These are phyloP conservation scores for Houttuynia cordata DNA, from an alignment of 164 flowering plant species.

Conservation along the genomic window DNA sequence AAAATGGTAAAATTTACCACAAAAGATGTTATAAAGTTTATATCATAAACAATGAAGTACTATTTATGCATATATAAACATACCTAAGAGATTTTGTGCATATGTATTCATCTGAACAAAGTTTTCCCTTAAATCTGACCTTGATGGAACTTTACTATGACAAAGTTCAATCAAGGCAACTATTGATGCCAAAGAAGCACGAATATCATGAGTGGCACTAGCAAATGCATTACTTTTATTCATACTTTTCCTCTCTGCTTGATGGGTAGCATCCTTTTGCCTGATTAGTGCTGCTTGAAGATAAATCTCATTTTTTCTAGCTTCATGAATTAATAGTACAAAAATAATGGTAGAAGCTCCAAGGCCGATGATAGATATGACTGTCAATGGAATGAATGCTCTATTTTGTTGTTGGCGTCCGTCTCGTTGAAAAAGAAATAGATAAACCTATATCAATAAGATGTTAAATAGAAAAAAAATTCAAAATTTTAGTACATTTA, in stretches of 20 bases:
- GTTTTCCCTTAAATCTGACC: constrained; percentile 28
- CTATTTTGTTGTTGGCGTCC: constrained; percentile 14
- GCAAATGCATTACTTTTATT: constrained; percentile 66
- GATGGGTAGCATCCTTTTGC: constrained; percentile 70
- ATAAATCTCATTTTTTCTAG: constrained; percentile 31
- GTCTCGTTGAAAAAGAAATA: constrained; percentile 21
- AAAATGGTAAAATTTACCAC: neutral
- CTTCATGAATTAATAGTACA: constrained; percentile 16
- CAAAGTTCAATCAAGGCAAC: constrained; percentile 35
- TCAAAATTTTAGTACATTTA: too few relatives aligned
- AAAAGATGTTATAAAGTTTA: neutral
- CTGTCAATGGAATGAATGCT: constrained; percentile 16
- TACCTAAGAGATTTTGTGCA: constrained; percentile 52
- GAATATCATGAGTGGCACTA: constrained; percentile 74
- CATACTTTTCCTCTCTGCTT: constrained; percentile 79
- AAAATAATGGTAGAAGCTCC: constrained; percentile 19
- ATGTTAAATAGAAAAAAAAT: neutral
- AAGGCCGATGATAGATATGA: constrained; percentile 12
- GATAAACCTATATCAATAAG: constrained; percentile 26
- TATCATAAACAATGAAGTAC: neutral
- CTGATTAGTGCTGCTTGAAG: constrained; percentile 37
- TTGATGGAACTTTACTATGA: constrained; percentile 13
- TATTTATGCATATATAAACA: neutral
- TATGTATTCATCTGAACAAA: constrained; percentile 36
- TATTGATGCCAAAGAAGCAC: constrained; percentile 51